Evolutionary conservation across 208 protist genomes (phyloP).

Genomic region (Acanthamoeba castellanii): DNA sequence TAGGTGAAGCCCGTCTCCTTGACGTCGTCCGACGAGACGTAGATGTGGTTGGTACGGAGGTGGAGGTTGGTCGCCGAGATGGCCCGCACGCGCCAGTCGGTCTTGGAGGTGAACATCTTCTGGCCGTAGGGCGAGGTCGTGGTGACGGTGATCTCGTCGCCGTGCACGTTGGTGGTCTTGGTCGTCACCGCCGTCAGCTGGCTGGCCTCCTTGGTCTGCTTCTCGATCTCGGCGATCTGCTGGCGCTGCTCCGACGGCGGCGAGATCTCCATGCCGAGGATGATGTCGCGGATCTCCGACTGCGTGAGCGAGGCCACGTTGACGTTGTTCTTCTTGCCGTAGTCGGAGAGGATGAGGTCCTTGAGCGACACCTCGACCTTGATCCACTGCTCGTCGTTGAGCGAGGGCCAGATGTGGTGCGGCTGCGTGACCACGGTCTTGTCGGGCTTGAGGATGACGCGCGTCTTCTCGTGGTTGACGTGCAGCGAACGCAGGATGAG

Average conservation of each 20-base stretch:
- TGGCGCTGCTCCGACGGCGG: constrained; percentile 98
- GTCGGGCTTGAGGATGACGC: constrained; percentile 96
- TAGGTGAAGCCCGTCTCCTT: constrained; percentile 94
- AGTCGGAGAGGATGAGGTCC: constrained; percentile 99
- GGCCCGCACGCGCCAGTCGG: constrained; percentile 96
- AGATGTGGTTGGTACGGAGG: constrained; percentile 96
- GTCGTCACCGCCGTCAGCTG: constrained; percentile 93
- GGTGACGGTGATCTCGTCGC: constrained; percentile 95
- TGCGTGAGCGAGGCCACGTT: constrained; percentile 99
- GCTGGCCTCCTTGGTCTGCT: constrained; percentile 92
- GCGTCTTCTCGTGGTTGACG: constrained; percentile 97
- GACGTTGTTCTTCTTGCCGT: constrained; percentile 99
- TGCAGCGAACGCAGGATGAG: constrained; percentile 99
- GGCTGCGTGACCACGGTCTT: constrained; percentile 96
- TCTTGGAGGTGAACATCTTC: constrained; percentile 90
- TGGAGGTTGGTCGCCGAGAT: constrained; percentile 95
- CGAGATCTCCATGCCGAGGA: constrained; percentile 99
- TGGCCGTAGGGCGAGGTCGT: constrained; percentile 95
- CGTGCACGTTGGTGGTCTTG: constrained; percentile 93
- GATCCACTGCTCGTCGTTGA: constrained; percentile 99
- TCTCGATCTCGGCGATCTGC: constrained; percentile 98
- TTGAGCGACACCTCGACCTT: constrained; percentile 98
- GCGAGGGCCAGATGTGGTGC: constrained; percentile 99
- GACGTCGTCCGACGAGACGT: constrained; percentile 93
- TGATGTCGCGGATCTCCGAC: constrained; percentile 99